A percentile compares a stretch with the other conserved stretches of the same genome.
Conservation (phyloP, 2,329 filamentous ascomycete species). For the Parafenestella ontariensis region DNA sequence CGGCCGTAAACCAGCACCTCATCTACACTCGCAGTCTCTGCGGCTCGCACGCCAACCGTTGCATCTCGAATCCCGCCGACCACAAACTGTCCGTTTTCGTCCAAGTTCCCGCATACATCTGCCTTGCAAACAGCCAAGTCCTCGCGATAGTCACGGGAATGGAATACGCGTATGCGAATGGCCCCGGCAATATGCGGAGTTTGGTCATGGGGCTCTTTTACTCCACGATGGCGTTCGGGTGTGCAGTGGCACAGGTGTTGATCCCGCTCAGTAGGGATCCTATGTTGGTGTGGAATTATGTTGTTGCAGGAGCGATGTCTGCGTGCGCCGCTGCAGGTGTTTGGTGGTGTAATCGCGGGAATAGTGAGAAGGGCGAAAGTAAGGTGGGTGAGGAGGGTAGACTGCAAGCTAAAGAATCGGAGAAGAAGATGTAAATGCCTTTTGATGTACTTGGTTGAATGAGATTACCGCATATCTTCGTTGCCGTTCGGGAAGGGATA, state of each 20-base stretch:
- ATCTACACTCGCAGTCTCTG: slow-evolving; percentile 58
- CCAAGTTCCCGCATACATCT: slow-evolving; percentile 58
- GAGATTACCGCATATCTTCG: not conserved
- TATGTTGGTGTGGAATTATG: slow-evolving; percentile 17
- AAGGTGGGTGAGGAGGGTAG: not conserved
- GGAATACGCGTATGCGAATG: slow-evolving; percentile 76
- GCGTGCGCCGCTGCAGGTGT: not conserved
- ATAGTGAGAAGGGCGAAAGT: not conserved
- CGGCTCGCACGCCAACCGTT: slow-evolving; percentile 49
- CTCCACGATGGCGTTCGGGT: slow-evolving; percentile 42
- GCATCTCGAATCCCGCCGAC: slow-evolving; percentile 38
- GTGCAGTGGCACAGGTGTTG: slow-evolving; percentile 29
- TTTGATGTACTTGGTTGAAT: not conserved
- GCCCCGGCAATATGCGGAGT: slow-evolving; percentile 66
- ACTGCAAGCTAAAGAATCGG: not conserved
- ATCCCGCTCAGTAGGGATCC: slow-evolving; percentile 29
- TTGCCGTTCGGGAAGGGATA: not conserved
- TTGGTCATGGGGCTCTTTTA: slow-evolving; percentile 40
- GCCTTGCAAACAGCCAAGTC: slow-evolving; percentile 65
- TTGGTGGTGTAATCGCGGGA: not conserved
- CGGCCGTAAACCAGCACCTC: slow-evolving; percentile 62
- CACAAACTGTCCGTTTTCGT: slow-evolving; percentile 60
- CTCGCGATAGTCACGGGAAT: slow-evolving; percentile 71
- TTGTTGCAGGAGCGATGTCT: not conserved
- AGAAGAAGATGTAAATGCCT: not conserved